These are phyloP conservation scores for Candida alai DNA, from an alignment of 805 yeast genomes.

Conservation along the genomic window DNA sequence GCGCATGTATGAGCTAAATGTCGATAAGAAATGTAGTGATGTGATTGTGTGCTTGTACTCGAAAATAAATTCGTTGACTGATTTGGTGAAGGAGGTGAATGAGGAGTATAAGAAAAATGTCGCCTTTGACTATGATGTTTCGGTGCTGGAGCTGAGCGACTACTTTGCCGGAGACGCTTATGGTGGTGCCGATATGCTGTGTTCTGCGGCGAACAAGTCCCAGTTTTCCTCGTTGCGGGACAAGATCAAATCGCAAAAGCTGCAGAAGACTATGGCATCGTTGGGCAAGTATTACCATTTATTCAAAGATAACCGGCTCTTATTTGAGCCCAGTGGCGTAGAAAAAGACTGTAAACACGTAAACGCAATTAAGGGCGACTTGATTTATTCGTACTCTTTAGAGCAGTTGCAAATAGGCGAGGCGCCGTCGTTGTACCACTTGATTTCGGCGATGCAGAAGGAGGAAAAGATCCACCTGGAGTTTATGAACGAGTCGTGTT, in stretches of 20 bases:
- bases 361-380: constrained; percentile 13
- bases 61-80: constrained; percentile 23
- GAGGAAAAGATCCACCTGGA: constrained; percentile 16
- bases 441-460: constrained; percentile 19
- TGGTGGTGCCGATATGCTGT: constrained; percentile 16
- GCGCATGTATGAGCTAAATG: constrained; percentile 24
- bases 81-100: constrained; percentile 8
- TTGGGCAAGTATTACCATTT: constrained; percentile 18
- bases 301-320: constrained; percentile 26
- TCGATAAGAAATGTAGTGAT: constrained; percentile 17
- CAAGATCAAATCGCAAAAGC: constrained; percentile 12
- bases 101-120: constrained; percentile 6
- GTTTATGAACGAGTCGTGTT: constrained; percentile 11
- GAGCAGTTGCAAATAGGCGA: constrained; percentile 29
- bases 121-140: constrained; percentile 1
- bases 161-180: constrained; percentile 28
- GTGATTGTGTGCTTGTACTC: constrained; percentile 29
- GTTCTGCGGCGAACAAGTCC: background rate
- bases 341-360: constrained; percentile 15
- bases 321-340: constrained; percentile 36
- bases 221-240: constrained; percentile 15
- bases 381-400: constrained; percentile 27
- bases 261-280: constrained; percentile 12
- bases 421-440: constrained; percentile 31
- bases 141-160: constrained; percentile 13